Percentiles rank a stretch among this genome's conserved stretches.
Evolutionary conservation across 2,329 filamentous ascomycete species (phyloP).

Genomic region (Curvularia lunata): DNA sequence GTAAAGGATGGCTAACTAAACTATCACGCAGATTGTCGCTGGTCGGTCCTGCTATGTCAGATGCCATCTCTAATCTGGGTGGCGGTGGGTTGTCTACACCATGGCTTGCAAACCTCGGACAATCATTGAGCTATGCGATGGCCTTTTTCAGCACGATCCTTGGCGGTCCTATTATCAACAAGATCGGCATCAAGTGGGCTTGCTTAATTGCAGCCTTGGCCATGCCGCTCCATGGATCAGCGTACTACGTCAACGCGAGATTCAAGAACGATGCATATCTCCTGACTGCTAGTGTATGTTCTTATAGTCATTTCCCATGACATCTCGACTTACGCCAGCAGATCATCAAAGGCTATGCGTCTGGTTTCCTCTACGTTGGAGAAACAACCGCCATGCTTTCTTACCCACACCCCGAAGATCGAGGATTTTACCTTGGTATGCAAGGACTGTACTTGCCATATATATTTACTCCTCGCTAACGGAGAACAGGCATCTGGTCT

Average conservation of each 20-base stretch:
- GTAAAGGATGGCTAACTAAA: background rate
- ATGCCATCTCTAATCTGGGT: conserved; percentile 18
- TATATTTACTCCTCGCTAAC: background rate
- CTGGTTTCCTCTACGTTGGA: conserved; percentile 15
- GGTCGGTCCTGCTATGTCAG: conserved; percentile 18
- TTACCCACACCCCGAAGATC: conserved; percentile 18
- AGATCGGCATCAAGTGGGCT: conserved; percentile 18
- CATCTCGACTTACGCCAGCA: background rate
- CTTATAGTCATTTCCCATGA: background rate
- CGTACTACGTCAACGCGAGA: conserved; percentile 18
- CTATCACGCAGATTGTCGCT: conserved; percentile 9
- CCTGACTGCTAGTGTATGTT: conserved; percentile 11
- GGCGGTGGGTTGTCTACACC: conserved; percentile 18
- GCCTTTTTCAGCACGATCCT: conserved; percentile 18
- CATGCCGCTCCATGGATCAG: conserved; percentile 16
- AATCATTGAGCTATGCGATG: conserved; percentile 15
- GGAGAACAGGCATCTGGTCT: conserved; percentile 14
- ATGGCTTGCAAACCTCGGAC: conserved; percentile 20
- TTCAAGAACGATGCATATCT: conserved; percentile 12
- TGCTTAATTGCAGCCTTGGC: conserved; percentile 18
- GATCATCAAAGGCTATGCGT: conserved; percentile 13
- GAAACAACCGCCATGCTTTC: conserved; percentile 20
- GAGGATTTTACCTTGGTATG: conserved; percentile 16
- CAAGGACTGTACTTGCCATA: background rate
- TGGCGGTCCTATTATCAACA: conserved; percentile 19